Evolutionary conservation across 306 rosid species (phyloP).

Genomic region (Dalbergia cultrata): DNA sequence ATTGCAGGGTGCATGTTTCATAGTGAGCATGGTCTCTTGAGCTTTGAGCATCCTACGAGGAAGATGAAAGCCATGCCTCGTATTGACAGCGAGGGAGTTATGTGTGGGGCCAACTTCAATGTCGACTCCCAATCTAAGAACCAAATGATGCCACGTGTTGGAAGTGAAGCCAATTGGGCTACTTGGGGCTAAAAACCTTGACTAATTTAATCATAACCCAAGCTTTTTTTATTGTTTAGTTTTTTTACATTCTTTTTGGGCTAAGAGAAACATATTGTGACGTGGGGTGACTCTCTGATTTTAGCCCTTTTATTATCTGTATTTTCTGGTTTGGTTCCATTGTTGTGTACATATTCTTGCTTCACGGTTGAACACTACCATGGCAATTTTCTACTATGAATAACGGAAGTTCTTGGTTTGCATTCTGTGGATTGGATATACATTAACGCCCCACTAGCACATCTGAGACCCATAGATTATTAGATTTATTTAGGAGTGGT

Average conservation of each 20-base stretch:
- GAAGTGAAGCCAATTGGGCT: slow-evolving; percentile 97
- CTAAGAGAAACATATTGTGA: slow-evolving; percentile 16
- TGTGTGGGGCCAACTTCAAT: slow-evolving; percentile 96
- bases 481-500: too few species aligned
- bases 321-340: background rate
- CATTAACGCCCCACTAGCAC: background rate
- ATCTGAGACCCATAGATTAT: too few species aligned
- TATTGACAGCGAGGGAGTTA: slow-evolving; percentile 89
- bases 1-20: slow-evolving; percentile 93
- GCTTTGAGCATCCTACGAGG: slow-evolving; percentile 87
- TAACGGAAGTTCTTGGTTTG: slow-evolving; percentile 1
- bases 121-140: slow-evolving; percentile 77
- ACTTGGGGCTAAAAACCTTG: slow-evolving; percentile 62
- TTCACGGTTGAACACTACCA: slow-evolving; percentile 31
- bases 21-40: slow-evolving; percentile 77
- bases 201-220: slow-evolving; percentile 20
- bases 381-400: slow-evolving; percentile 14
- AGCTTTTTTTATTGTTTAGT: background rate
- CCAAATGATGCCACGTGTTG: slow-evolving; percentile 89
- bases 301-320: slow-evolving; percentile 11
- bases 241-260: background rate
- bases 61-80: slow-evolving; percentile 96
- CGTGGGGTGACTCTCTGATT: background rate
- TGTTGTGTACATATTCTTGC: slow-evolving; percentile 38
- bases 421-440: background rate